Evolutionary conservation across 2,329 filamentous ascomycete species (phyloP).

Genomic region (Xylaria sp.): DNA sequence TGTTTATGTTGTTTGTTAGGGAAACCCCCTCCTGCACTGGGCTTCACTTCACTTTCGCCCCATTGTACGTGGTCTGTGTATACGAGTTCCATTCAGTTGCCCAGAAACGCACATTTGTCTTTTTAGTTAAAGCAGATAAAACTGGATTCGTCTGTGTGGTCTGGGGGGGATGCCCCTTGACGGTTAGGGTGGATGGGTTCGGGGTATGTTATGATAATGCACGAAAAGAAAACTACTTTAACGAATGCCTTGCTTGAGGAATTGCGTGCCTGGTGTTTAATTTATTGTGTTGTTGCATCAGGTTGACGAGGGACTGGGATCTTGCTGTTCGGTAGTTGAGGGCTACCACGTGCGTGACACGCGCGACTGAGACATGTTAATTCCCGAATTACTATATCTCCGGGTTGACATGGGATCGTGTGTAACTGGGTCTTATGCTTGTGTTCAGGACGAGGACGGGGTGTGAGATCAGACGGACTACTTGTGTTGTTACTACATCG

Average conservation of each 20-base stretch:
- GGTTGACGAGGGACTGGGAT: neutral
- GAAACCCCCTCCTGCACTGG: too few species aligned
- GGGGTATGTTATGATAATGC: constrained; percentile 15
- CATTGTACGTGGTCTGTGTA: neutral
- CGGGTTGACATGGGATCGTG: too few species aligned
- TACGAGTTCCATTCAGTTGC: neutral
- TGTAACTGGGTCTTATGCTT: too few species aligned
- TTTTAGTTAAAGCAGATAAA: neutral
- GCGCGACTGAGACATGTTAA: too few species aligned
- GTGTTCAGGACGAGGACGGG: too few species aligned
- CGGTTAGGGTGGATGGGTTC: neutral
- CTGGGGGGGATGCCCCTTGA: neutral
- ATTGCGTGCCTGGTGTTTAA: too few species aligned
- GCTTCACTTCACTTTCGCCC: neutral
- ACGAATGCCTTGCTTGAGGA: neutral
- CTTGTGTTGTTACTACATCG: too few species aligned
- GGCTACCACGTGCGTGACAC: too few species aligned
- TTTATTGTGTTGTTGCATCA: neutral
- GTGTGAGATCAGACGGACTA: too few species aligned
- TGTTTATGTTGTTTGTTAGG: too few species aligned
- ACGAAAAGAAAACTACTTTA: constrained; percentile 8
- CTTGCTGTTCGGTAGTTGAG: neutral
- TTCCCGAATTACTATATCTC: too few species aligned
- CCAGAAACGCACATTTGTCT: neutral
- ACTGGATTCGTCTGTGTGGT: neutral